phyloP scores from a whole-genome alignment of 768 basidiomycete species.

The Dentipellis sp. region DNA sequence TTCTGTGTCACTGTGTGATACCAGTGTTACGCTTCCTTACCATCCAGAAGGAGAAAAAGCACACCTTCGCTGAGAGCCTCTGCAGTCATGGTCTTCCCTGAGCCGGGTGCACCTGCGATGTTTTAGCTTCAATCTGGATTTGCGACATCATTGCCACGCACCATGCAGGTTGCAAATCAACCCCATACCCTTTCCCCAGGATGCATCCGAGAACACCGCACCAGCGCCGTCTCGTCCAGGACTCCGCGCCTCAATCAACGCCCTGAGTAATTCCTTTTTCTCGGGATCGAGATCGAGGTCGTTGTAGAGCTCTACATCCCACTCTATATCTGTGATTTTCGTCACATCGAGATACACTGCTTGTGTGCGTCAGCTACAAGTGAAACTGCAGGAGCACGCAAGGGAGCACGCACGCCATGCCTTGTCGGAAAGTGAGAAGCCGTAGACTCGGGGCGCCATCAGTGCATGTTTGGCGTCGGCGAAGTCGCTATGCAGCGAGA shows the following conservation, averaged over 20 bases:
- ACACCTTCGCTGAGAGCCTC: slow-evolving; percentile 15
- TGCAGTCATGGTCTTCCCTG: slow-evolving; percentile 16
- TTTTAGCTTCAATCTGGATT: no score
- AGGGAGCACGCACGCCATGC: background rate
- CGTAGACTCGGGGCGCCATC: background rate
- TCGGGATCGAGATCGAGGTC: background rate
- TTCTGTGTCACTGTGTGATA: slow-evolving; percentile 2
- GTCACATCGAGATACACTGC: background rate
- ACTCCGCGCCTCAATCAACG: background rate
- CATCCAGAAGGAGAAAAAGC: no score
- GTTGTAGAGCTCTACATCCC: background rate
- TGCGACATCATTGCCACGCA: background rate
- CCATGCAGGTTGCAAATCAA: background rate
- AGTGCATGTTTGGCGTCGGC: background rate
- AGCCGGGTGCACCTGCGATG: slow-evolving; percentile 6
- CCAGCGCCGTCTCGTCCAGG: background rate
- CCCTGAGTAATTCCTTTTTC: background rate
- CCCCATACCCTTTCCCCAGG: background rate
- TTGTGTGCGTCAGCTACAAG: background rate
- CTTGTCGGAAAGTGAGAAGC: background rate
- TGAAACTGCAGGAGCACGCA: background rate
- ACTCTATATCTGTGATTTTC: background rate
- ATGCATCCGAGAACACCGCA: background rate
- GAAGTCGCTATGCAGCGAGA: background rate
- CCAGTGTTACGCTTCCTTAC: no score